A percentile compares a stretch with the other conserved stretches of the same genome.
These are phyloP conservation scores for Mycena albidolilacea DNA, from an alignment of 768 basidiomycete genomes.

Conservation along the genomic window DNA sequence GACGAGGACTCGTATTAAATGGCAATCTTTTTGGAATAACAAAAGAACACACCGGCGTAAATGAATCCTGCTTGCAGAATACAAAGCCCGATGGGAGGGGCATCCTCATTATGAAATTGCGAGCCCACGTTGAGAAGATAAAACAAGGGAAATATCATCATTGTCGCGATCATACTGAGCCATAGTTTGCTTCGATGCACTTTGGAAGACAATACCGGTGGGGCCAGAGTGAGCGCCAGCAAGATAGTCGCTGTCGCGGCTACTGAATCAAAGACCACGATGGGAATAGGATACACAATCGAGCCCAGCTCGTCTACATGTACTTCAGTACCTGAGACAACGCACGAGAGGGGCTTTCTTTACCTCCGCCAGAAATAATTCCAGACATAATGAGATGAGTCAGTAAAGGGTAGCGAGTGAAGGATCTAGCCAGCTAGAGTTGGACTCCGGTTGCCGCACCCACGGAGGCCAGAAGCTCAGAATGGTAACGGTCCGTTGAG, in stretches of 20 bases:
- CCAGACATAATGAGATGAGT: conserved; percentile 18
- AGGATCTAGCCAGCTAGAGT: not conserved
- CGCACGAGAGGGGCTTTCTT: not conserved
- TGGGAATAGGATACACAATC: too few relatives aligned
- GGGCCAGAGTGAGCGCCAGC: too few relatives aligned
- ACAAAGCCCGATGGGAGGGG: conserved; percentile 31
- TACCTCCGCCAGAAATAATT: conserved; percentile 22
- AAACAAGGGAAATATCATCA: conserved; percentile 30
- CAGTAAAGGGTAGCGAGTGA: too few relatives aligned
- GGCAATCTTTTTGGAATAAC: conserved; percentile 2
- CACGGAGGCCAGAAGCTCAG: too few relatives aligned
- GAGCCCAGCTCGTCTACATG: too few relatives aligned
- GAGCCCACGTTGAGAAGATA: conserved; percentile 30
- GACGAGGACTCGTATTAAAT: not conserved
- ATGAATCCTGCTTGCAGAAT: conserved; percentile 29
- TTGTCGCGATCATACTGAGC: conserved; percentile 29
- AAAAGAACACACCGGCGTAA: conserved; percentile 27
- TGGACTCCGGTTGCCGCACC: too few relatives aligned
- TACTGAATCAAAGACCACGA: too few relatives aligned
- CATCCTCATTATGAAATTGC: conserved; percentile 15
- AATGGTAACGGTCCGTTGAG: too few relatives aligned
- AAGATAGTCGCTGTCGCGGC: too few relatives aligned
- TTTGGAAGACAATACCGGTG: conserved; percentile 9
- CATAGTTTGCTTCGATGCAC: conserved; percentile 29
- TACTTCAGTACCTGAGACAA: too few relatives aligned